Evolutionary conservation across 2,329 filamentous ascomycete genomes (phyloP), one percentile per base, ranked within the genome.

Genomic region (Aspergillus vadensis): DNA sequence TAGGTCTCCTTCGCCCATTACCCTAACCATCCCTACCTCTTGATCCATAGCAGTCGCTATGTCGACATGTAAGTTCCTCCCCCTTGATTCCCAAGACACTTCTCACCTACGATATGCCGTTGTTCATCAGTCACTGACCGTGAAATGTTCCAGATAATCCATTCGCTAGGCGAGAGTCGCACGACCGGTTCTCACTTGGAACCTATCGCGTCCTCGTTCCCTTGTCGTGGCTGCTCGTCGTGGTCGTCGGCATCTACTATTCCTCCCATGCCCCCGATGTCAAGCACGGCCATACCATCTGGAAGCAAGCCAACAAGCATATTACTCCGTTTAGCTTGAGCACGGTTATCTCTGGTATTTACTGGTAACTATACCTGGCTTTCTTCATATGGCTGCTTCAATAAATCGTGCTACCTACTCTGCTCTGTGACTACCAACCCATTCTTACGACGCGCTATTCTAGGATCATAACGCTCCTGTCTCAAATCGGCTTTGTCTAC

Each of bases 321-420:
- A 81, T 79, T 38, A 93, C 90, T 7, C 89, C 89, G 8, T 96
- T 96, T 76, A 87, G 88, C 50, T 83, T 92, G 77, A 92, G 90
- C 77, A 81, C 83, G 32, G 74, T 83, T 63, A 80, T 87, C 54
- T 82, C 81, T 1, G 79, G 85, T 63, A 86, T 96, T 66, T 97
- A 94, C 83, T 96, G 91, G 91, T 91, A 77, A 65, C 79, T 64
- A 39, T 36, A 69, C 57, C 15, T 30, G 30, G 7, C 38, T 32
- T 14, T 23, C 41, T 27, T 15, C 2, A 10, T 25, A 17, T 12
- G 32, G 12, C 32, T 14, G 10, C 12, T 54, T 12, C 27, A 27
- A 12, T 12, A 44, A 7, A 21, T 19, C 44, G 19, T 9, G 39
- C 23, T 27, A 7, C 23, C 38, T 43, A 7, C 17, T 10, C 1